Evolutionary conservation across 1,284 basidiomycete species (phyloP).

Genomic region (Anthracocystis walkeri): DNA sequence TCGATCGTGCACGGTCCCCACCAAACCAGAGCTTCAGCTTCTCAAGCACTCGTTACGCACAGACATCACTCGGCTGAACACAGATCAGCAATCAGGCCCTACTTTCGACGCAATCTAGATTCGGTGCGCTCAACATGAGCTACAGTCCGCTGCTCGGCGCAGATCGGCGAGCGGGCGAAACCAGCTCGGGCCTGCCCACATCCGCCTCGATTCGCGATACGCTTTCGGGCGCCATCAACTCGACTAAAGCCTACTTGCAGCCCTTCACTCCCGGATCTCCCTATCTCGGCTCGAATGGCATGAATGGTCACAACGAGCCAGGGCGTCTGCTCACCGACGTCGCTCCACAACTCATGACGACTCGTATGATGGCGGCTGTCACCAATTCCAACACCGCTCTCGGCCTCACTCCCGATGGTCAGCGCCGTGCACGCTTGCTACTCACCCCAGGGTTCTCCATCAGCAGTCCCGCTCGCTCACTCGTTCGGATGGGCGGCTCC

Average conservation of each 20-base stretch:
- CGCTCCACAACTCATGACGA: conserved; percentile 68
- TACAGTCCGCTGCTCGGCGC: conserved; percentile 32
- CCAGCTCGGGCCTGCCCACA: conserved; percentile 30
- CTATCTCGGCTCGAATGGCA: conserved; percentile 34
- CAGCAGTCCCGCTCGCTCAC: conserved; percentile 61
- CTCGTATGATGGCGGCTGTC: conserved; percentile 65
- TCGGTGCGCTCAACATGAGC: conserved; percentile 21
- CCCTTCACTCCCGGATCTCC: conserved; percentile 51
- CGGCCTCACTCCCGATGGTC: conserved; percentile 50
- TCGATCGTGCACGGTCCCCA: conserved; percentile 2
- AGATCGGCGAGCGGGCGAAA: conserved; percentile 26
- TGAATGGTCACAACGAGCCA: conserved; percentile 39
- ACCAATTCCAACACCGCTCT: conserved; percentile 59
- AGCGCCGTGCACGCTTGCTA: conserved; percentile 54
- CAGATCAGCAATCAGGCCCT: neutral
- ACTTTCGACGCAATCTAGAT: neutral
- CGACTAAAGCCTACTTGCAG: conserved; percentile 58
- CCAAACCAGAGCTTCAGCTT: neutral
- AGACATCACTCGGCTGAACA: neutral
- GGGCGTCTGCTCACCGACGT: conserved; percentile 65
- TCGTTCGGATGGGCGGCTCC: conserved; percentile 62
- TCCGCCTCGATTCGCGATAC: conserved; percentile 45
- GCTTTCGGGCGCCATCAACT: conserved; percentile 49
- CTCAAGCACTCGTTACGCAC: neutral
- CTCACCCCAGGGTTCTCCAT: conserved; percentile 60